These are phyloP conservation scores for Tephrocybe sp. DNA, from an alignment of 768 basidiomycete genomes.

Conservation along the genomic window DNA sequence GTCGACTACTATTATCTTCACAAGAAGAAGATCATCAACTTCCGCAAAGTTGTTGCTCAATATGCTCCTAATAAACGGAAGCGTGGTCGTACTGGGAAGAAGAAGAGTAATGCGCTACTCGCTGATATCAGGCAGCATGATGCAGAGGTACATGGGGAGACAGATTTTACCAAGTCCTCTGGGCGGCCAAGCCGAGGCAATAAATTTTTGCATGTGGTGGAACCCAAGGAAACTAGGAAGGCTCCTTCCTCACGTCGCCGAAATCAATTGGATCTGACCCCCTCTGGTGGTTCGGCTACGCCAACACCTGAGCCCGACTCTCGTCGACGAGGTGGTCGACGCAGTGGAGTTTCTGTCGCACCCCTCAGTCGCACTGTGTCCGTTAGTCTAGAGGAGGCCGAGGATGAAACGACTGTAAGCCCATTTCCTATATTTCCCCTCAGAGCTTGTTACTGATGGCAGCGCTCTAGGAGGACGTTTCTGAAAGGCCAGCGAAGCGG, in stretches of 20 bases:
- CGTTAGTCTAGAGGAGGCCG: slow-evolving; percentile 17
- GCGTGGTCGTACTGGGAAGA: slow-evolving; percentile 61
- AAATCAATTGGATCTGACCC: slow-evolving; percentile 46
- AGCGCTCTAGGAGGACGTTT: slow-evolving; percentile 22
- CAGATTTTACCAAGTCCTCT: slow-evolving; percentile 31
- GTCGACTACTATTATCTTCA: slow-evolving; percentile 93
- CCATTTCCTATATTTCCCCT: neutral
- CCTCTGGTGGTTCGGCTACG: slow-evolving; percentile 39
- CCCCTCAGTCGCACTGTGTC: slow-evolving; percentile 19
- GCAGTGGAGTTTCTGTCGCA: slow-evolving; percentile 14
- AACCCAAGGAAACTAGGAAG: slow-evolving; percentile 29
- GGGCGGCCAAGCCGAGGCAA: slow-evolving; percentile 40
- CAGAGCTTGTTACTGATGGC: neutral
- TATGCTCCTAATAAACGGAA: slow-evolving; percentile 66
- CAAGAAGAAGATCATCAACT: slow-evolving; percentile 87
- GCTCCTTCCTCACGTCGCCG: slow-evolving; percentile 33
- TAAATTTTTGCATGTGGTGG: slow-evolving; percentile 26
- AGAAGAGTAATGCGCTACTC: slow-evolving; percentile 79
- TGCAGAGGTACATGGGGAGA: slow-evolving; percentile 43
- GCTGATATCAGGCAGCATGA: slow-evolving; percentile 81
- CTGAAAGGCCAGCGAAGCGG: slow-evolving; percentile 36
- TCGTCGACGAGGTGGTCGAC: slow-evolving; percentile 19
- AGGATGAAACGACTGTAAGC: slow-evolving; percentile 21
- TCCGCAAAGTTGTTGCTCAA: slow-evolving; percentile 69
- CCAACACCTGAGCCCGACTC: slow-evolving; percentile 70